Percentiles rank a stretch among this genome's conserved stretches.
Conservation (phyloP, 2,329 filamentous ascomycete species). For the Sporothrix schenckii region DNA sequence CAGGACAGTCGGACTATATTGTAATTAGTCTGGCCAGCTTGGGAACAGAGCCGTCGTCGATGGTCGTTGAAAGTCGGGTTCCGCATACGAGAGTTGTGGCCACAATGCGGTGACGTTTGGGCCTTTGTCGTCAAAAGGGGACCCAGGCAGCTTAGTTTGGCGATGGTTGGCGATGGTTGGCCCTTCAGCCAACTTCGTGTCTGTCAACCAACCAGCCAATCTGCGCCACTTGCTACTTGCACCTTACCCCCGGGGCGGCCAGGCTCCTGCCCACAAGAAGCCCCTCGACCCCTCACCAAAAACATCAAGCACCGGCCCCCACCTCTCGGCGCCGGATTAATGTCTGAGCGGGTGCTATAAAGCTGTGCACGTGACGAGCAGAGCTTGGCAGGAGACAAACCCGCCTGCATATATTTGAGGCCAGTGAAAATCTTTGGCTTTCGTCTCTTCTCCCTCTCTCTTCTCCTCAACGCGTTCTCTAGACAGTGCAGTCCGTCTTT, state of each 20-base stretch:
- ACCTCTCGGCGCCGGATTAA: conserved; percentile 17
- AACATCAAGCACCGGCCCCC: conserved; percentile 5
- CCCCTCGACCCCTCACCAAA: not conserved
- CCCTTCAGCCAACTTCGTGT: conserved; percentile 24
- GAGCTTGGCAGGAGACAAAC: not conserved
- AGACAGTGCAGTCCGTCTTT: conserved; percentile 84
- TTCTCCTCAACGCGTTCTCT: conserved; percentile 66
- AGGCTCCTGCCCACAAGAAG: conserved; percentile 5
- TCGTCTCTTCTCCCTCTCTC: conserved; percentile 32
- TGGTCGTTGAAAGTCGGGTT: conserved; percentile 10
- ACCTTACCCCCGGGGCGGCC: conserved; percentile 9
- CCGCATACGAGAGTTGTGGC: conserved; percentile 22
- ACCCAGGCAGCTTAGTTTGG: conserved; percentile 26
- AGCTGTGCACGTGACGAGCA: conserved; percentile 15
- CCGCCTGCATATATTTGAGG: not conserved
- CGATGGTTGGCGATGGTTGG: conserved; percentile 24
- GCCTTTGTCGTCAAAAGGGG: conserved; percentile 24
- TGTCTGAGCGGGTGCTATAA: not conserved
- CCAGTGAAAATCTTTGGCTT: conserved; percentile 31
- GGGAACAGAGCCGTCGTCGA: not conserved
- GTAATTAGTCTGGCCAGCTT: not conserved
- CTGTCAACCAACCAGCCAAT: not conserved
- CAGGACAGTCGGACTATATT: not conserved
- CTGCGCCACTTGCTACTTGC: not conserved
- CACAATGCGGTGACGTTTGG: conserved; percentile 28